These are phyloP conservation scores for Pythium aquatile DNA, from an alignment of 352 stramenopile species.

Conservation along the genomic window DNA sequence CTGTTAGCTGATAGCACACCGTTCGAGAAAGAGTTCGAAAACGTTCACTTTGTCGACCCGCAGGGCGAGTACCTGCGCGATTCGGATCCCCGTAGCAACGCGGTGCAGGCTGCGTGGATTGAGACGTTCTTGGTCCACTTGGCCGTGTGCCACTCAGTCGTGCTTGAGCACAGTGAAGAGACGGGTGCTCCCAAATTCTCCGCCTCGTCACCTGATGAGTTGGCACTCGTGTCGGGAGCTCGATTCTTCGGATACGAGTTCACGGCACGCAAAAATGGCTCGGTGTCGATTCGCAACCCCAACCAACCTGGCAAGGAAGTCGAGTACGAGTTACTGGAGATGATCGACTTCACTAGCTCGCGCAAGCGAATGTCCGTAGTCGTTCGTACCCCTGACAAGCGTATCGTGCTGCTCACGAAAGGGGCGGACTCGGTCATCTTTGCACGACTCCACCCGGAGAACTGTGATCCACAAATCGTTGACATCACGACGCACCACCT, in stretches of 20 bases:
- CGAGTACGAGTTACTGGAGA: slow-evolving; percentile 89
- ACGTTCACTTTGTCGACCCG: slow-evolving; percentile 83
- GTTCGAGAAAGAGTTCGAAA: slow-evolving; percentile 53
- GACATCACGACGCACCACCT: slow-evolving; percentile 73
- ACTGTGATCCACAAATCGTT: slow-evolving; percentile 49
- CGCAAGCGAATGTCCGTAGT: slow-evolving; percentile 99
- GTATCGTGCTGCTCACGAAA: slow-evolving; percentile 77
- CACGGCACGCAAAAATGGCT: slow-evolving; percentile 56
- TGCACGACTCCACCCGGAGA: slow-evolving; percentile 42
- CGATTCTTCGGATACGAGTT: slow-evolving; percentile 85
- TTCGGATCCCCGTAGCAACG: slow-evolving; percentile 38
- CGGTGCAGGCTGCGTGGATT: slow-evolving; percentile 68
- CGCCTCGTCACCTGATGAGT: slow-evolving; percentile 78
- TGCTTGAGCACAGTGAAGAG: slow-evolving; percentile 62
- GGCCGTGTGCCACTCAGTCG: slow-evolving; percentile 83
- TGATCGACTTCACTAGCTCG: slow-evolving; percentile 98
- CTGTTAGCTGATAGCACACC: slow-evolving; percentile 65
- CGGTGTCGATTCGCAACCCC: slow-evolving; percentile 52
- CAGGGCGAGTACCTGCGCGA: slow-evolving; percentile 61
- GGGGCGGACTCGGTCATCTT: slow-evolving; percentile 86
- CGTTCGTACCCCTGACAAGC: slow-evolving; percentile 74
- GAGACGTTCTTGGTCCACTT: slow-evolving; percentile 80
- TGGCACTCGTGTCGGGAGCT: slow-evolving; percentile 77
- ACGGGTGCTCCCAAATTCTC: slow-evolving; percentile 52
- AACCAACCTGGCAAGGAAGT: slow-evolving; percentile 31